These are phyloP conservation scores for Zasmidium citrigriseum DNA, from an alignment of 2,329 filamentous ascomycete species.

Conservation along the genomic window DNA sequence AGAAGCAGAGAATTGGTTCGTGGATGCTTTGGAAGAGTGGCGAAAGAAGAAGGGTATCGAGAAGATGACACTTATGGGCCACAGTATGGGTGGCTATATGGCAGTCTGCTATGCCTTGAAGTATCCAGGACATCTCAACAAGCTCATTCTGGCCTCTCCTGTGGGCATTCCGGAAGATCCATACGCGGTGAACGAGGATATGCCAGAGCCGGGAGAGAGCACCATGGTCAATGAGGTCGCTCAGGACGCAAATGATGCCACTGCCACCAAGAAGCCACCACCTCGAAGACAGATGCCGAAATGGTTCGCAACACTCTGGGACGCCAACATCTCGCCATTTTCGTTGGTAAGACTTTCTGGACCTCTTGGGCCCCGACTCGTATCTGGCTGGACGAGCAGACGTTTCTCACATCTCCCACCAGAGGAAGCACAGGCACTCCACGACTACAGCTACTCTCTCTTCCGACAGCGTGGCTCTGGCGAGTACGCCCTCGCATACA, in stretches of 20 bases:
- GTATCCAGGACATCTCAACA: constrained; percentile 91
- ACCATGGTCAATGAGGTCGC: constrained; percentile 76
- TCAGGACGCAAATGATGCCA: constrained; percentile 49
- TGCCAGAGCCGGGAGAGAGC: constrained; percentile 76
- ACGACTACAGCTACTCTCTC: constrained; percentile 91
- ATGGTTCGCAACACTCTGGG: constrained; percentile 94
- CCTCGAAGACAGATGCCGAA: constrained; percentile 68
- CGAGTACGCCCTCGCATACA: constrained; percentile 89
- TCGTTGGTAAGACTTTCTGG: constrained; percentile 85
- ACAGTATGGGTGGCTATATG: constrained; percentile 93
- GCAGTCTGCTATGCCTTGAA: constrained; percentile 94
- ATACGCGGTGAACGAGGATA: constrained; percentile 76
- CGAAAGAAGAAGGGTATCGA: constrained; percentile 84
- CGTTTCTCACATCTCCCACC: constrained; percentile 85
- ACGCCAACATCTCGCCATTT: constrained; percentile 94
- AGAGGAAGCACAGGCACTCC: constrained; percentile 78
- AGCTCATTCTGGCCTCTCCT: constrained; percentile 90
- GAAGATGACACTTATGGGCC: constrained; percentile 87
- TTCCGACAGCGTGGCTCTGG: constrained; percentile 91
- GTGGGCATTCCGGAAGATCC: constrained; percentile 95
- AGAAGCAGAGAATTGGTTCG: constrained; percentile 93
- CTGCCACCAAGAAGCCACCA: constrained; percentile 39
- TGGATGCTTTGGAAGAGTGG: constrained; percentile 97
- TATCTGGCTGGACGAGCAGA: constrained; percentile 91
- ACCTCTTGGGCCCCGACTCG: constrained; percentile 84